Evolutionary conservation across 106 monocot genomes (phyloP), one percentile per base, ranked within the genome.

Genomic region (Triglochin maritima): DNA sequence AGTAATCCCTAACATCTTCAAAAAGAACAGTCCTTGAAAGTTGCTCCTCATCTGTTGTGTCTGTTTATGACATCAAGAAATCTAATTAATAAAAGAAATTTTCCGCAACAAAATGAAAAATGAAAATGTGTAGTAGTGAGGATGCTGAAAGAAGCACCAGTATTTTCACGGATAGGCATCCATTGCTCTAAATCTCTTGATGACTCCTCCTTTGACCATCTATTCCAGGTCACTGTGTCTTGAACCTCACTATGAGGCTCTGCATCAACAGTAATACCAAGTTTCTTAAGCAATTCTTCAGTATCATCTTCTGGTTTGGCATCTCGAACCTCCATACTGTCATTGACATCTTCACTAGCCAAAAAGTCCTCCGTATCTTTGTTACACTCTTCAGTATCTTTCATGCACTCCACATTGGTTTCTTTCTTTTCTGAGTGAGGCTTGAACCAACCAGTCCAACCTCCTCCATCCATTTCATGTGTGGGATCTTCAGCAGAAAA

Each of bases 401-500:
- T 72, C 89, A 54, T 62, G 57, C 29, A 29, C 50, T 71, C 63
- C 44, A 49, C 45, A 14, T 51, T 72, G 56, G 60, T 60, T 75
- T 69, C 69, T 72, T 50, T 63, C 11, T 69, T 71, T 44, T 56
- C 61, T 5, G 79, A 53, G 17, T 71, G 69, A 73, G 81, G 85
- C 29, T 85, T 74, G 59, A 71, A 78, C 95, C 95, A 95, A 61
- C 95, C 95, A 55, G 77, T 83, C 95, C 95, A 95, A 9, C 87
- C 95, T 53, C 95, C 85, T n/a, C 6, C 56, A 59, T 95, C 90
- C 59, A 62, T 66, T 64, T 95, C 95, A 63, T 85, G 75, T 45
- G 56, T 9, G 46, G 48, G 78, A 58, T 87, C 83, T 68, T 81
- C 85, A 59, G 56, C 57, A 43, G 45, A 17, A 47, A 65, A 50